Evolutionary conservation across 176 grass and related monocot genomes (phyloP).

Genomic region (Rhynchospora tenuis): DNA sequence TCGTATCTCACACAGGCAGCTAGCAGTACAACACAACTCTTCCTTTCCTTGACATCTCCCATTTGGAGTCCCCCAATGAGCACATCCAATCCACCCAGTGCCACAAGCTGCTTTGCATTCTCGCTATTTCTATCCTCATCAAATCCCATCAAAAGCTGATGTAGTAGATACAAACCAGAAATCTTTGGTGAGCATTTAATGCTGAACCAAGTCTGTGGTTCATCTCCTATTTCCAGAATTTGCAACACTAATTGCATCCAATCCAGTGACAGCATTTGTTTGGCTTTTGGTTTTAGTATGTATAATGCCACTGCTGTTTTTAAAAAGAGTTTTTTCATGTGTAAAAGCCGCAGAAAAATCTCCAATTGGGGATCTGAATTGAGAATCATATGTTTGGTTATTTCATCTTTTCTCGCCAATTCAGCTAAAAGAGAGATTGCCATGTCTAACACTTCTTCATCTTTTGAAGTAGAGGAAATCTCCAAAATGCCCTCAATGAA

Average conservation of each 20-base stretch:
- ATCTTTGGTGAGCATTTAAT: conserved; percentile 63
- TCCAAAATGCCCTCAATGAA: conserved; percentile 91
- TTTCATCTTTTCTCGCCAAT: conserved; percentile 53
- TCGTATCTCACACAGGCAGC: conserved; percentile 73
- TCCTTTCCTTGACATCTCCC: conserved; percentile 51
- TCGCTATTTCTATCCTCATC: conserved; percentile 90
- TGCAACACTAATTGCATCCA: conserved; percentile 77
- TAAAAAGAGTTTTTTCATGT: conserved; percentile 56
- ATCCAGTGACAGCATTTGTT: conserved; percentile 93
- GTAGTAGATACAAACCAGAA: conserved; percentile 80
- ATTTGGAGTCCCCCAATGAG: conserved; percentile 62
- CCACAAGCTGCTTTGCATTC: conserved; percentile 89
- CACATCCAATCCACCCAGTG: conserved; percentile 73
- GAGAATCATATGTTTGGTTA: conserved; percentile 78
- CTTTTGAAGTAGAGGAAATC: conserved; percentile 90
- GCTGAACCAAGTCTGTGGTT: conserved; percentile 56
- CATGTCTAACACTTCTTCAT: conserved; percentile 71
- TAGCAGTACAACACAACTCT: conserved; percentile 61
- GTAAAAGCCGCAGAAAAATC: conserved; percentile 82
- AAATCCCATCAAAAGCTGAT: conserved; percentile 89
- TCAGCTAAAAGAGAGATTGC: conserved; percentile 76
- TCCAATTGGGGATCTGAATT: conserved; percentile 95
- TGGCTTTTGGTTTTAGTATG: conserved; percentile 87
- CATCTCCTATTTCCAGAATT: conserved; percentile 71
- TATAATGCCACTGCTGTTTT: conserved; percentile 76